These are phyloP conservation scores for Cantharellus anzutake DNA, from an alignment of 768 basidiomycete species.

Conservation along the genomic window DNA sequence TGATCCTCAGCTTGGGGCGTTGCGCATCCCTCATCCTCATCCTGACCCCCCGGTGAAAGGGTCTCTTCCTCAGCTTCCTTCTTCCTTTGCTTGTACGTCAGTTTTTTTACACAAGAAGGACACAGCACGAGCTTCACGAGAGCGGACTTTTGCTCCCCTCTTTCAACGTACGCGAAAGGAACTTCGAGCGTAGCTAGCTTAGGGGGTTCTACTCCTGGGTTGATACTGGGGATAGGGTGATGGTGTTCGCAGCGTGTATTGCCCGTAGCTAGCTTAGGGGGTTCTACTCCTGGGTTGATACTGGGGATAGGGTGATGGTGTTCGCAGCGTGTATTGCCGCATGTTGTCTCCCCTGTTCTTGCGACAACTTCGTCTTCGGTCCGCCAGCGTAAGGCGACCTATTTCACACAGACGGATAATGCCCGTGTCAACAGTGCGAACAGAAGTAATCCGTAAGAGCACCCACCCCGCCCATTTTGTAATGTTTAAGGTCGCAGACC, in stretches of 20 bases:
- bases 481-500: slow-evolving; percentile 86
- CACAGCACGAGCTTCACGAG: slow-evolving; percentile 88
- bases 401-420: neutral
- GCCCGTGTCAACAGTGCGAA: neutral
- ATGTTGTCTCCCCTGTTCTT: slow-evolving; percentile 71
- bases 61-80: slow-evolving; percentile 21
- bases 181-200: slow-evolving; percentile 61
- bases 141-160: slow-evolving; percentile 48
- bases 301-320: slow-evolving; percentile 27
- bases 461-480: slow-evolving; percentile 74
- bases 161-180: slow-evolving; percentile 77
- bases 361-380: slow-evolving; percentile 79
- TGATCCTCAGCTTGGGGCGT: too few relatives aligned
- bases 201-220: slow-evolving; percentile 14
- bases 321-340: slow-evolving; percentile 73
- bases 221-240: slow-evolving; percentile 14
- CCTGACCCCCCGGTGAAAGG: neutral
- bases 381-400: slow-evolving; percentile 88
- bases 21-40: too few relatives aligned
- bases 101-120: slow-evolving; percentile 53
- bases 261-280: slow-evolving; percentile 39
- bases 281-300: slow-evolving; percentile 10
- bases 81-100: slow-evolving; percentile 68
- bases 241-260: slow-evolving; percentile 72
- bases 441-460: neutral